These are phyloP conservation scores for Pterulicium gracile DNA, from an alignment of 1,284 basidiomycete genomes.

Conservation along the genomic window DNA sequence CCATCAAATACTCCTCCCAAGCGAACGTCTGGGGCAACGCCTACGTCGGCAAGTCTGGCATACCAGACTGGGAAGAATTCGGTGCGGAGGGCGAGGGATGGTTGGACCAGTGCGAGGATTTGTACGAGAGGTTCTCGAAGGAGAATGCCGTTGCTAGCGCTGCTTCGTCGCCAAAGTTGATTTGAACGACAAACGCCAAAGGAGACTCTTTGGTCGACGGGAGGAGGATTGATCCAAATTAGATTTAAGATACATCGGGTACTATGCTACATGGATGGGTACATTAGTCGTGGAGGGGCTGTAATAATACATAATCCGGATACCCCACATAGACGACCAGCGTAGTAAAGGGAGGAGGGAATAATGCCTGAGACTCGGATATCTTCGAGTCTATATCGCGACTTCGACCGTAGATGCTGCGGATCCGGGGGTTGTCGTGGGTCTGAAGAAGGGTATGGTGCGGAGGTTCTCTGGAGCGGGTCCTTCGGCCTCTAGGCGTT, in stretches of 20 bases:
- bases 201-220: neutral
- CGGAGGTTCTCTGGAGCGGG: constrained; percentile 47
- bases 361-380: too few relatives aligned
- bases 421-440: constrained; percentile 20
- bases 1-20: constrained; percentile 43
- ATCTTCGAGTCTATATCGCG: constrained; percentile 16
- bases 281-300: too few relatives aligned
- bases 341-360: too few relatives aligned
- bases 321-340: too few relatives aligned
- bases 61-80: constrained; percentile 41
- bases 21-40: constrained; percentile 44
- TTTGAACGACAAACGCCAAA: too few relatives aligned
- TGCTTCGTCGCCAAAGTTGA: too few relatives aligned
- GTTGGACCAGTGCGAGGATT: constrained; percentile 42
- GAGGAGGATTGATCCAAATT: too few relatives aligned
- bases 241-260: too few relatives aligned
- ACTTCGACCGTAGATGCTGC: constrained; percentile 23
- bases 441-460: constrained; percentile 55
- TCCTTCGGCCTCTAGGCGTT: constrained; percentile 48
- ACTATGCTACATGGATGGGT: too few relatives aligned
- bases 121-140: constrained; percentile 26
- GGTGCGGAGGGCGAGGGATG: constrained; percentile 33
- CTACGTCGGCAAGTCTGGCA: constrained; percentile 34
- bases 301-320: too few relatives aligned
- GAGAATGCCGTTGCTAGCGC: too few relatives aligned